A percentile compares a stretch with the other conserved stretches of the same genome.
phyloP scores from a whole-genome alignment of 1,284 basidiomycete species.

The Ustilago xerochloae region DNA sequence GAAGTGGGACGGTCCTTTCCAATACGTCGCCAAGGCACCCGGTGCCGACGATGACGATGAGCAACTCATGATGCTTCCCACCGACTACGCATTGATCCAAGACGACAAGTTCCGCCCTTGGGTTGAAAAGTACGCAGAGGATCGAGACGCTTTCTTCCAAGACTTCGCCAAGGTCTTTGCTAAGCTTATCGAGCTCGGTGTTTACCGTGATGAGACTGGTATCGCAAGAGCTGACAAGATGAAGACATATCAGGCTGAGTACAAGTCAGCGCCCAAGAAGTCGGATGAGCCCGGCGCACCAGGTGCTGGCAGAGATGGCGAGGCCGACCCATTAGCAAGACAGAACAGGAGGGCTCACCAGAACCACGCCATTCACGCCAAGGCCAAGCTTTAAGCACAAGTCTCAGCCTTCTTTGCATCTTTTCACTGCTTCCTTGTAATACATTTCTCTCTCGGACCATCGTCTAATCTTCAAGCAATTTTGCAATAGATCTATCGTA shows the following conservation, averaged over 20 bases:
- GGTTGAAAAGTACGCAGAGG: constrained; percentile 71
- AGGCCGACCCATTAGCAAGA: constrained; percentile 40
- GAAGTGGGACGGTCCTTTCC: constrained; percentile 71
- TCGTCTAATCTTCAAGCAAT: constrained; percentile 6
- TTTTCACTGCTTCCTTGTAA: constrained; percentile 10
- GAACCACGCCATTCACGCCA: neutral
- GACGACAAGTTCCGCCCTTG: constrained; percentile 64
- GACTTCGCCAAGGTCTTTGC: constrained; percentile 71
- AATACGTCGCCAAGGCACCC: constrained; percentile 64
- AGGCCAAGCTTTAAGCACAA: constrained; percentile 40
- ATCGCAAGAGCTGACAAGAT: constrained; percentile 63
- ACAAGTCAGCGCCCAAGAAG: constrained; percentile 66
- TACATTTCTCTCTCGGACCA: neutral
- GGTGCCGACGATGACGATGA: constrained; percentile 67
- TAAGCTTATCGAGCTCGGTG: constrained; percentile 68
- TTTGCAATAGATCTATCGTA: constrained; percentile 20
- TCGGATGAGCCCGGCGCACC: constrained; percentile 34
- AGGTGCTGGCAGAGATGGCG: constrained; percentile 52
- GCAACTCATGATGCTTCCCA: constrained; percentile 74
- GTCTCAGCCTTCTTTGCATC: neutral
- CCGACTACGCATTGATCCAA: constrained; percentile 65
- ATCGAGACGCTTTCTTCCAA: constrained; percentile 72
- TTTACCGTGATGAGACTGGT: constrained; percentile 65
- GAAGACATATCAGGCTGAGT: constrained; percentile 53
- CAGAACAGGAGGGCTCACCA: constrained; percentile 43